Conservation (phyloP, 441 rosid species). For the Pelargonium citronellum region DNA sequence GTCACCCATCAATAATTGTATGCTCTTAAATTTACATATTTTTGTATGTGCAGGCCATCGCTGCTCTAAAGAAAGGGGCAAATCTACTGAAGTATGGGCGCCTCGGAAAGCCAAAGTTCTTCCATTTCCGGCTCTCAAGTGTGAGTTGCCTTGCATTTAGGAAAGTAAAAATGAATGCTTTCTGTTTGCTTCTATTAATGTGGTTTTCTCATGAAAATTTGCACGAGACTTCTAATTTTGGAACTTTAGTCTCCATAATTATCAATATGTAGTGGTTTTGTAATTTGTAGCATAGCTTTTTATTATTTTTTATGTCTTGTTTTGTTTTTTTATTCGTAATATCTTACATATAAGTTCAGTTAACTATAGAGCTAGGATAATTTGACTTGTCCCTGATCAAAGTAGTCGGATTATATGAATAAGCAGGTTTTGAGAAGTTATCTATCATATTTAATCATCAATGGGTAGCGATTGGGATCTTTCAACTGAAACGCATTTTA, state of each 20-base stretch:
- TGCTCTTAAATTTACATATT: neutral
- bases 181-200: neutral
- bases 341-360: neutral
- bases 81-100: slow-evolving; percentile 58
- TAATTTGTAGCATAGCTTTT: neutral
- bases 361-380: neutral
- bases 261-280: neutral
- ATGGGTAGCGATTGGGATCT: neutral
- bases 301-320: neutral
- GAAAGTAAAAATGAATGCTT: neutral
- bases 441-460: no score
- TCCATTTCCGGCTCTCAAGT: slow-evolving; percentile 50
- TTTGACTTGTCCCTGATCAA: neutral
- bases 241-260: neutral
- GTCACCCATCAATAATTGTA: neutral
- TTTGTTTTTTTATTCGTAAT: neutral
- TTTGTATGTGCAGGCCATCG: slow-evolving; percentile 37
- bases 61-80: slow-evolving; percentile 54
- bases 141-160: slow-evolving; percentile 5
- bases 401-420: neutral
- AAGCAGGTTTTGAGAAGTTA: neutral
- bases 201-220: slow-evolving; percentile 12
- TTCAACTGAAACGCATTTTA: no score
- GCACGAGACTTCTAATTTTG: neutral
- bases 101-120: slow-evolving; percentile 60